A percentile compares a stretch with the other conserved stretches of the same genome.
These are phyloP conservation scores for Filobasidium floriforme DNA, from an alignment of 768 basidiomycete species.

Conservation along the genomic window DNA sequence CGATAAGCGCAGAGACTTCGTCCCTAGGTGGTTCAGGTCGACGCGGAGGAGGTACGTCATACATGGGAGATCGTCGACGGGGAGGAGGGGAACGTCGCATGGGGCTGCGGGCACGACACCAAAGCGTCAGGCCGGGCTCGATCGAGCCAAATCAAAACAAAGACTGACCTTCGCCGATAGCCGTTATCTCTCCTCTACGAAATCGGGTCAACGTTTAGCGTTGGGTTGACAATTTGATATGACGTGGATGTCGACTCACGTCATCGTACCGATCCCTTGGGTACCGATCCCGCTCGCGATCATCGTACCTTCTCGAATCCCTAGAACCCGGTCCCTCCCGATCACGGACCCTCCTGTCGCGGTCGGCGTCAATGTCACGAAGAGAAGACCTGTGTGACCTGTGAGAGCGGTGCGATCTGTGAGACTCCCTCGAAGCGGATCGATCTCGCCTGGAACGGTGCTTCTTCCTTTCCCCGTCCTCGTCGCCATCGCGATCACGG, in stretches of 20 bases:
- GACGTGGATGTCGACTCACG: conserved; percentile 9
- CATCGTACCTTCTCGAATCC: conserved; percentile 17
- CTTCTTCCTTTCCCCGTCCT: conserved; percentile 20
- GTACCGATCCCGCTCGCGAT: conserved; percentile 15
- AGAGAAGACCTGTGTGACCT: conserved; percentile 14
- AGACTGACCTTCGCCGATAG: conserved; percentile 11
- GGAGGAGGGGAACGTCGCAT: conserved; percentile 31
- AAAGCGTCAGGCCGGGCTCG: background rate
- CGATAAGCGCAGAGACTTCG: conserved; percentile 55
- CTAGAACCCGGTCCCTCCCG: conserved; percentile 13
- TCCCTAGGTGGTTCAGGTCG: conserved; percentile 55
- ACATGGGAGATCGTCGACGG: conserved; percentile 17
- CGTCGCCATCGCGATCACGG: conserved; percentile 29
- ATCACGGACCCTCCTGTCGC: conserved; percentile 15
- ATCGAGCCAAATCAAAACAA: background rate
- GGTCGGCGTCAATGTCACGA: conserved; percentile 19
- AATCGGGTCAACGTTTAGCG: background rate
- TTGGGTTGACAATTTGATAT: background rate
- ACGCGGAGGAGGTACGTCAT: conserved; percentile 54
- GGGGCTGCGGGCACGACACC: conserved; percentile 42
- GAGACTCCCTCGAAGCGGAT: conserved; percentile 41
- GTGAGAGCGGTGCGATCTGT: conserved; percentile 30
- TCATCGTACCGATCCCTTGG: conserved; percentile 20
- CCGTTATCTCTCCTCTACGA: conserved; percentile 10
- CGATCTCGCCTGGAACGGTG: conserved; percentile 51